These are phyloP conservation scores for Calycina herbarum DNA, from an alignment of 2,329 filamentous ascomycete species.

Conservation along the genomic window DNA sequence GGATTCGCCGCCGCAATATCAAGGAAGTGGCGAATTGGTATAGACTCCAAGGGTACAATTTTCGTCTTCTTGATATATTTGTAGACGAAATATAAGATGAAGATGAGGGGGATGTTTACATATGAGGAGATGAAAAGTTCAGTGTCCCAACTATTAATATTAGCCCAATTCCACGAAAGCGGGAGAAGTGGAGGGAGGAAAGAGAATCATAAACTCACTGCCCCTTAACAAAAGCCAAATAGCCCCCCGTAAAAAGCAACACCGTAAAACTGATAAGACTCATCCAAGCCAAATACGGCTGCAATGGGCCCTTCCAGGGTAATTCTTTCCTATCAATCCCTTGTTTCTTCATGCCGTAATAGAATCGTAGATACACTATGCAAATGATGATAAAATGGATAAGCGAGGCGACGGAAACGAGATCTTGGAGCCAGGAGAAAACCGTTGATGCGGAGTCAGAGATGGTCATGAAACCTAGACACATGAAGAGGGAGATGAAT, in stretches of 20 bases:
- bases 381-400: constrained; percentile 63
- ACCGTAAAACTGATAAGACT: constrained; percentile 53
- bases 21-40: constrained; percentile 42
- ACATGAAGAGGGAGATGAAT: constrained; percentile 56
- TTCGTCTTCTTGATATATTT: constrained; percentile 54
- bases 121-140: constrained; percentile 62
- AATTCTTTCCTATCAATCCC: constrained; percentile 50
- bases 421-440: constrained; percentile 64
- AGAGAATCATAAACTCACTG: constrained; percentile 34
- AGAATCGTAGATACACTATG: constrained; percentile 58
- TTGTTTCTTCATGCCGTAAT: constrained; percentile 56
- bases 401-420: constrained; percentile 63
- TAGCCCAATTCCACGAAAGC: not conserved
- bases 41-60: constrained; percentile 39
- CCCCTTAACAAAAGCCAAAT: constrained; percentile 43
- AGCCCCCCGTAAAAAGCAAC: constrained; percentile 60
- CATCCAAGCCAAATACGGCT: constrained; percentile 58
- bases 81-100: constrained; percentile 50
- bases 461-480: constrained; percentile 70
- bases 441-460: constrained; percentile 56
- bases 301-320: constrained; percentile 55
- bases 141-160: constrained; percentile 46
- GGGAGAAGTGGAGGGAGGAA: too few relatives aligned
- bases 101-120: constrained; percentile 63
- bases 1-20: constrained; percentile 37